Conservation (phyloP, 257 asterid genomes). For the Solanum rostratum region DNA sequence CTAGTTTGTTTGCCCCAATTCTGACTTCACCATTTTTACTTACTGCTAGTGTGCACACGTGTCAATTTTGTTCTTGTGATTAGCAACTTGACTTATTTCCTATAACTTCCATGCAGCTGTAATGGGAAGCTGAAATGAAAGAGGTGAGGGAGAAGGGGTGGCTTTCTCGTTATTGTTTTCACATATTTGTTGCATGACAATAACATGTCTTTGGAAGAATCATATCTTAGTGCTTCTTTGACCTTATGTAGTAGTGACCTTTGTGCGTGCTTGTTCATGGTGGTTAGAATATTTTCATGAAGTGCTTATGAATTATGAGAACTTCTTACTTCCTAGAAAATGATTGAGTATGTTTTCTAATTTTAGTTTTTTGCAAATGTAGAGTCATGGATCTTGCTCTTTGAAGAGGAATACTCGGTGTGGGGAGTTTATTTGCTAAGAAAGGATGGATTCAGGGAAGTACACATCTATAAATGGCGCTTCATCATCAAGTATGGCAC, state of each 20-base stretch:
- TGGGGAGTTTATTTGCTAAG: background rate
- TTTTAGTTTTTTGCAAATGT: background rate
- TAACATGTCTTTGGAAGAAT: background rate
- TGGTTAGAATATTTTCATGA: background rate
- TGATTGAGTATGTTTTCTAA: background rate
- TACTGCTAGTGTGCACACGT: background rate
- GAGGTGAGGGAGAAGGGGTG: background rate
- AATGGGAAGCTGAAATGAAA: background rate
- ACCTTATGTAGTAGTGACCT: background rate
- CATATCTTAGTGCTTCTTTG: background rate
- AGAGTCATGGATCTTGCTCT: background rate
- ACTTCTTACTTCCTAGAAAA: background rate
- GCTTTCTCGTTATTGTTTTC: background rate
- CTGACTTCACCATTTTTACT: background rate
- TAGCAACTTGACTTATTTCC: background rate
- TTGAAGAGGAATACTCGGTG: background rate
- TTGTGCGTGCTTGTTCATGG: background rate
- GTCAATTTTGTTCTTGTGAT: background rate
- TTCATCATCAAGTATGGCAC: constrained; percentile 35
- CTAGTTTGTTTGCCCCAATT: background rate
- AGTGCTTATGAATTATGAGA: background rate
- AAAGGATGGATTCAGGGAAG: constrained; percentile 51
- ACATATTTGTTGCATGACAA: background rate
- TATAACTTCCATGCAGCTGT: background rate
- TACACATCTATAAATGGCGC: constrained; percentile 20